A percentile compares a stretch with the other conserved stretches of the same genome.
phyloP scores from a whole-genome alignment of 2,329 filamentous ascomycete species.

The Xylariaceae sp. region DNA sequence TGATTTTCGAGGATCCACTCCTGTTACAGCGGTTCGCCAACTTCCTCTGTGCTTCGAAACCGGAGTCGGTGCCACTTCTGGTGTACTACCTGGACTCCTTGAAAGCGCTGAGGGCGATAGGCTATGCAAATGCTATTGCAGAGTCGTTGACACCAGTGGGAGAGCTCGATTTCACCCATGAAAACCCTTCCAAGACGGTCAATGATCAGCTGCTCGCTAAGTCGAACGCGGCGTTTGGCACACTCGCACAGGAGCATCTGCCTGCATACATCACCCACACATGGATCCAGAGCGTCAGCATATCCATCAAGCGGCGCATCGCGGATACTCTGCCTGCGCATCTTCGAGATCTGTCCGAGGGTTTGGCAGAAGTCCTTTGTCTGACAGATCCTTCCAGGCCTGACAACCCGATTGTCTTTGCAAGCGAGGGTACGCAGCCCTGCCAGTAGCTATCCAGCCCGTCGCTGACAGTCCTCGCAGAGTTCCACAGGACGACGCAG shows the following conservation, averaged over 20 bases:
- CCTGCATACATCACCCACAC: slow-evolving; percentile 64
- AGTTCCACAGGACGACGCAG: slow-evolving; percentile 67
- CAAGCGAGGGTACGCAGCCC: slow-evolving; percentile 53
- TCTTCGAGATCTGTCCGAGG: slow-evolving; percentile 62
- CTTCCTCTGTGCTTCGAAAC: slow-evolving; percentile 54
- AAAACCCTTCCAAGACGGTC: slow-evolving; percentile 40
- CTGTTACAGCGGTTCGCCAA: slow-evolving; percentile 59
- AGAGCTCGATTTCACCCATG: slow-evolving; percentile 47
- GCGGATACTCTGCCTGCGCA: slow-evolving; percentile 58
- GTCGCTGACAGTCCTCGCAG: slow-evolving; percentile 29
- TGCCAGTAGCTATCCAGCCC: background rate
- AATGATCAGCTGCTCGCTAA: slow-evolving; percentile 56
- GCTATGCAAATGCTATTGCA: slow-evolving; percentile 62
- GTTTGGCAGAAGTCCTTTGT: slow-evolving; percentile 69
- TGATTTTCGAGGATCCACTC: slow-evolving; percentile 57
- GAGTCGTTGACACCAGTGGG: slow-evolving; percentile 50
- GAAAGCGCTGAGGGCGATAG: slow-evolving; percentile 64
- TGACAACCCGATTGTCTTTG: slow-evolving; percentile 72
- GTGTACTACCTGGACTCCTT: slow-evolving; percentile 65
- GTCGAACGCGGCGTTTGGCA: slow-evolving; percentile 56
- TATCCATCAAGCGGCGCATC: slow-evolving; percentile 60
- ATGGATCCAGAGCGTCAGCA: slow-evolving; percentile 62
- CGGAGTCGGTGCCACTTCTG: slow-evolving; percentile 56
- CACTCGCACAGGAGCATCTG: slow-evolving; percentile 58
- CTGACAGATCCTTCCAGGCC: slow-evolving; percentile 64